These are phyloP conservation scores for Capsicum baccatum DNA, from an alignment of 257 asterid species.

Conservation along the genomic window DNA sequence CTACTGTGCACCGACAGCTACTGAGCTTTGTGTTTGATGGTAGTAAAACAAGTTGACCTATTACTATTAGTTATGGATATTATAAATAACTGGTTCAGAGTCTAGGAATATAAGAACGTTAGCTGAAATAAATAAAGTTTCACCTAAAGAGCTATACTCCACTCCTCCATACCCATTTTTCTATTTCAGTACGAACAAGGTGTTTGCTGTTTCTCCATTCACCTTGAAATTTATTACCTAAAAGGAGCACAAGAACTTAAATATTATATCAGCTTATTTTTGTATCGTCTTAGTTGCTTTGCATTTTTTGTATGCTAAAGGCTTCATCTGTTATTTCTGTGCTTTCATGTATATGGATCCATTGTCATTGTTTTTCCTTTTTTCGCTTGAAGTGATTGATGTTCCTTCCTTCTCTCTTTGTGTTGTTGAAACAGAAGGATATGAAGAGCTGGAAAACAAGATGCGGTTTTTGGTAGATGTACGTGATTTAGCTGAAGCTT, in stretches of 20 bases:
- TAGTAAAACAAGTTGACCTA: not conserved
- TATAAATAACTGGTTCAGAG: not conserved
- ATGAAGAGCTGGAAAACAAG: conserved; percentile 52
- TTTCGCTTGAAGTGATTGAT: not conserved
- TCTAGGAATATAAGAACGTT: not conserved
- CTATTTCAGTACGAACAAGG: not conserved
- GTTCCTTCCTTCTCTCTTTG: not conserved
- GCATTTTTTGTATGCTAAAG: not conserved
- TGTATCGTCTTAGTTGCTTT: conserved; percentile 8
- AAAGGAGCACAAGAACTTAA: not conserved
- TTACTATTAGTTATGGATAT: not conserved
- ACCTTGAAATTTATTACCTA: not conserved
- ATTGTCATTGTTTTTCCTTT: not conserved
- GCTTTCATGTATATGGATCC: conserved; percentile 14
- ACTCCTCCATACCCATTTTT: not conserved
- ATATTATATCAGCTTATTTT: not conserved
- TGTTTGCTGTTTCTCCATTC: not conserved
- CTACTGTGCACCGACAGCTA: not conserved
- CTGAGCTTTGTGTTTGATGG: not conserved
- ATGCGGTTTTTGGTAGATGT: conserved; percentile 55
- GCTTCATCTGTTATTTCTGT: conserved; percentile 10
- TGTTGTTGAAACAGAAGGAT: conserved; percentile 52
- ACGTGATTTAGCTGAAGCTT: conserved; percentile 69
- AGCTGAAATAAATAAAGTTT: not conserved
- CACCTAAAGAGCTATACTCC: not conserved